These are phyloP conservation scores for Nemania bipapillata DNA, from an alignment of 2,329 filamentous ascomycete genomes.

Conservation along the genomic window DNA sequence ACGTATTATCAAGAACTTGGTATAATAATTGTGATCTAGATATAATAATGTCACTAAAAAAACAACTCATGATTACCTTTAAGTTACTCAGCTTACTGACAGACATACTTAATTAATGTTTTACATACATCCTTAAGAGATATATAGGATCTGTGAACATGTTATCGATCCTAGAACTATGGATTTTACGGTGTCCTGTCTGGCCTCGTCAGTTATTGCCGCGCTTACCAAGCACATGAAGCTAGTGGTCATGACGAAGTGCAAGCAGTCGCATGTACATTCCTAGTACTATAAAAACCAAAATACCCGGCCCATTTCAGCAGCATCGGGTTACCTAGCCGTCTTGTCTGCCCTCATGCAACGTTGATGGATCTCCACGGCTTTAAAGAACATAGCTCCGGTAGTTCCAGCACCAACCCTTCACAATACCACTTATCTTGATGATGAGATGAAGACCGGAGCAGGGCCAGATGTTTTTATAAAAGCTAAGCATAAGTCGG, in stretches of 20 bases:
- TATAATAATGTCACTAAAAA: too few species aligned
- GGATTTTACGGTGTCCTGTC: slow-evolving; percentile 30
- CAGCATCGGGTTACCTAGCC: neutral
- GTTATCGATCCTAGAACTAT: neutral
- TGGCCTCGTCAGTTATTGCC: slow-evolving; percentile 3
- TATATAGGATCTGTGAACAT: neutral
- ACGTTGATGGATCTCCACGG: slow-evolving; percentile 4
- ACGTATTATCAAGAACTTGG: too few species aligned
- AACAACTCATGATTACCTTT: too few species aligned
- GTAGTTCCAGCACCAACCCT: slow-evolving; percentile 7
- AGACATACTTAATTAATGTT: neutral
- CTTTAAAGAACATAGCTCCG: slow-evolving; percentile 29
- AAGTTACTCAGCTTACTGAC: too few species aligned
- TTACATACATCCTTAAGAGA: neutral
- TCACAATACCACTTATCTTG: neutral
- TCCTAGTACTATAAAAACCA: neutral
- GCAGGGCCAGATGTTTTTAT: slow-evolving; percentile 12
- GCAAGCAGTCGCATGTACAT: neutral
- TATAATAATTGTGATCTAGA: too few species aligned
- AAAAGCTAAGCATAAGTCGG: slow-evolving; percentile 9
- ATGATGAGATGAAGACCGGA: neutral
- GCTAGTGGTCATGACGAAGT: neutral
- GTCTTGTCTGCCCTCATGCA: neutral
- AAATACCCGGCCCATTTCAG: neutral
- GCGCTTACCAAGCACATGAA: slow-evolving; percentile 14